Percentiles rank a stretch among this genome's conserved stretches.
Evolutionary conservation across 192 early-diverging fungal genomes (phyloP).

Genomic region (Podila clonocystis): DNA sequence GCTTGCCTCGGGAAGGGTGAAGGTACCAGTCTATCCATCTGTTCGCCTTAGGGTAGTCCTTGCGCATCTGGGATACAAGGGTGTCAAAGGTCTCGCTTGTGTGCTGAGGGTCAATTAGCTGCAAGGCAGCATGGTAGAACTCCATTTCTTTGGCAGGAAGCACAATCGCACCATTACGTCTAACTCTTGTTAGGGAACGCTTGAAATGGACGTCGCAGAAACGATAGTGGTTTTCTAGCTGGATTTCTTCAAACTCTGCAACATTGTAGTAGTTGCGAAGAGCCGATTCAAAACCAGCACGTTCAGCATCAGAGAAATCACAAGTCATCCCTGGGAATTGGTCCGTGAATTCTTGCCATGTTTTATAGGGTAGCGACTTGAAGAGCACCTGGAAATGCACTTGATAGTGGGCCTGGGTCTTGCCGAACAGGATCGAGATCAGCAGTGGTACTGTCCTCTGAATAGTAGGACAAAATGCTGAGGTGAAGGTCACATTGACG

Average conservation of each 20-base stretch:
- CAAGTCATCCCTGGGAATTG: constrained; percentile 20
- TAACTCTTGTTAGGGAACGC: constrained; percentile 5
- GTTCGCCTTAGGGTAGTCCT: not conserved
- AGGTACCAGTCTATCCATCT: constrained; percentile 7
- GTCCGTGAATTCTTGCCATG: constrained; percentile 8
- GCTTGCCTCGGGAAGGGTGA: not conserved
- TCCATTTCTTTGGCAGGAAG: not conserved
- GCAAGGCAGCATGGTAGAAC: not conserved
- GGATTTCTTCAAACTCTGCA: not conserved
- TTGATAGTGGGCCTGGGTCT: constrained; percentile 3
- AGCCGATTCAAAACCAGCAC: constrained; percentile 16
- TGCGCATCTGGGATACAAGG: not conserved
- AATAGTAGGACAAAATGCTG: constrained; percentile 6
- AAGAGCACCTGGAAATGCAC: constrained; percentile 16
- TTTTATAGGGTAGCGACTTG: not conserved
- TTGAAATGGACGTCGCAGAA: constrained; percentile 22
- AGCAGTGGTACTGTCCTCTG: constrained; percentile 13
- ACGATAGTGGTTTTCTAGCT: constrained; percentile 6
- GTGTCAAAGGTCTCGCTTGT: not conserved
- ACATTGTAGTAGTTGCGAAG: constrained; percentile 3
- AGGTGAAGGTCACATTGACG: constrained; percentile 18
- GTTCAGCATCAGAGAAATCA: constrained; percentile 27
- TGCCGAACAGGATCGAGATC: constrained; percentile 19
- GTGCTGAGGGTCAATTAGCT: not conserved
- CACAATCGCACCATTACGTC: not conserved